Evolutionary conservation across 1,139 yeast species (phyloP).

Genomic region (Yamadazyma dendronema): DNA sequence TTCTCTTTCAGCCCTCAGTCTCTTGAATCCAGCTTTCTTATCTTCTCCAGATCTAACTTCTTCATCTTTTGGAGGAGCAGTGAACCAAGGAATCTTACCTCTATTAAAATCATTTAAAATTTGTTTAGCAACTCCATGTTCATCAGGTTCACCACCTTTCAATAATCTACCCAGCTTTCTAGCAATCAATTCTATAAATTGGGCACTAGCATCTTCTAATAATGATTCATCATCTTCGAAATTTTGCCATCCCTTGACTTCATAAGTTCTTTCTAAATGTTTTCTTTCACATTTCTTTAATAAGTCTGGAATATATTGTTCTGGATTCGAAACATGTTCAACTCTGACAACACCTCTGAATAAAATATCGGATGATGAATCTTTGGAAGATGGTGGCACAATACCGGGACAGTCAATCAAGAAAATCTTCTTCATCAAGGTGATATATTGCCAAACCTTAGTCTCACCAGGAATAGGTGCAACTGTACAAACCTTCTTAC

Average conservation of each 20-base stretch:
- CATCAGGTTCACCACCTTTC: constrained; percentile 98
- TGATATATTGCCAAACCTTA: constrained; percentile 98
- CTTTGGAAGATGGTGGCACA: constrained; percentile 91
- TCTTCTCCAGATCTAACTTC: constrained; percentile 54
- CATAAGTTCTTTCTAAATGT: constrained; percentile 94
- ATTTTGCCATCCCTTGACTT: constrained; percentile 82
- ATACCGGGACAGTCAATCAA: constrained; percentile 98
- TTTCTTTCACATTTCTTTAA: constrained; percentile 81
- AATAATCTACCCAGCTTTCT: constrained; percentile 88
- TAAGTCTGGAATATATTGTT: constrained; percentile 89
- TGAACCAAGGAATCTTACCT: constrained; percentile 98
- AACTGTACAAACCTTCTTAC: constrained; percentile 93
- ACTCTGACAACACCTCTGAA: constrained; percentile 98
- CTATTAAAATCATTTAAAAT: constrained; percentile 92
- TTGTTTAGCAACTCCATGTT: constrained; percentile 86
- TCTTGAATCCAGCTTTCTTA: constrained; percentile 51
- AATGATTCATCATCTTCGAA: constrained; percentile 40
- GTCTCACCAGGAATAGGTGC: constrained; percentile 99
- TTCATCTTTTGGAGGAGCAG: constrained; percentile 82
- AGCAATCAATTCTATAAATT: constrained; percentile 86
- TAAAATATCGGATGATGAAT: constrained; percentile 87
- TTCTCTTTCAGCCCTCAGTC: constrained; percentile 49
- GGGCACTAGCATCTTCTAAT: constrained; percentile 59
- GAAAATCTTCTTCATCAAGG: constrained; percentile 92
- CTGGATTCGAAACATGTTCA: constrained; percentile 93